Evolutionary conservation across 495 filamentous ascomycete genomes (phyloP), one percentile per base, ranked within the genome.

Genomic region (Xylaria cubensis): DNA sequence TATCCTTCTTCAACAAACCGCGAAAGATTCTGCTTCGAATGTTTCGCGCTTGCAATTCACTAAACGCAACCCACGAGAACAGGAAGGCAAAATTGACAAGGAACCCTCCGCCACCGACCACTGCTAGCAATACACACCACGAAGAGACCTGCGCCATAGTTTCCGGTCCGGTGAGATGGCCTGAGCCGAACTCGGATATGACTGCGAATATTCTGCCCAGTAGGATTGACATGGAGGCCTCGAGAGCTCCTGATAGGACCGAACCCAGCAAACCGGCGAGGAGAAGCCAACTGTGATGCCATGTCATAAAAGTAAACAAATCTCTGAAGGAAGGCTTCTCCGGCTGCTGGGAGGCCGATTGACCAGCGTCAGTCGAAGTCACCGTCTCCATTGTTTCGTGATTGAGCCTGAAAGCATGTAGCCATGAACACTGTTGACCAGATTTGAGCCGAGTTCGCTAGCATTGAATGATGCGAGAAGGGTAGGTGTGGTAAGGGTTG

Each of bases 131-230:
- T 6, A 89, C 70, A 63, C 86, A 90, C 79, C 89, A 90, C 21
- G 74, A 84, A 2, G 87, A 85, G 8, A 93, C 84, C 29, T 89
- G 80, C 7, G 80, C 73, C 6, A 90, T 81, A 7, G 94, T 82
- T 1, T 86, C 85, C 17, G 82, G 62, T 0, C 82, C 77, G 6
- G 74, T 76, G 29, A 91, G 82, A 4, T 81, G 72, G 7, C 88
- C 89, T 21, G 84, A 83, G 1, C 92, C 93, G 74, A 88, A 96
- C 3, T 83, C 78, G 2, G 92, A 85, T 64, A 97, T 91, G 6
- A 85, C 80, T 19, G 92, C 86, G 74, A 99, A 97, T 51, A 95
- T 85, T 55, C 87, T 84, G 19, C 96, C 95, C 13, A 95, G 85
- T 2, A 97, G 78, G 5, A 95, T 83, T 3, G 95, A 89, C 55